Conservation (phyloP, 2,329 filamentous ascomycete species). For the Neofusicoccum kwambonambiense region DNA sequence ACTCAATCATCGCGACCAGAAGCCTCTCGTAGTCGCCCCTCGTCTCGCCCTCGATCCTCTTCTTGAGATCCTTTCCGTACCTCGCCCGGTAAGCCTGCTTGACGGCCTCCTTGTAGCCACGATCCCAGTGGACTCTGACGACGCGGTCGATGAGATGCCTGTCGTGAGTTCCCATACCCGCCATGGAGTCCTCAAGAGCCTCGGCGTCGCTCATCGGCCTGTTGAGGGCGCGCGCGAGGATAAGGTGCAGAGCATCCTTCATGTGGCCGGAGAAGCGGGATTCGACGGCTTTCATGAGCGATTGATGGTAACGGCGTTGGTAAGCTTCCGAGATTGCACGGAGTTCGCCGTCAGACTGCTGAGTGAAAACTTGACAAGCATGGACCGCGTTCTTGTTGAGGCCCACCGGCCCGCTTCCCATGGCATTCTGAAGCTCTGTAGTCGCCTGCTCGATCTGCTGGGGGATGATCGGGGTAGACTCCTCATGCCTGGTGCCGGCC, state of each 20-base stretch:
- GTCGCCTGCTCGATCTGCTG: slow-evolving; percentile 75
- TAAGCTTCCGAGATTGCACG: slow-evolving; percentile 78
- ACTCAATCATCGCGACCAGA: slow-evolving; percentile 64
- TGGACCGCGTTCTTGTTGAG: slow-evolving; percentile 71
- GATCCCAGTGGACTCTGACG: slow-evolving; percentile 81
- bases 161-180: slow-evolving; percentile 84
- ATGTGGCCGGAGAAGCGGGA: slow-evolving; percentile 91
- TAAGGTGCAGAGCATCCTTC: slow-evolving; percentile 76
- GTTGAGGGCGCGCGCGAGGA: slow-evolving; percentile 74
- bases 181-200: slow-evolving; percentile 83
- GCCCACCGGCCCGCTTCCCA: slow-evolving; percentile 50
- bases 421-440: slow-evolving; percentile 69
- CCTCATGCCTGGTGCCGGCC: slow-evolving; percentile 71
- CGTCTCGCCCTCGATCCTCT: slow-evolving; percentile 76
- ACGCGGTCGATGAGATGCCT: slow-evolving; percentile 73
- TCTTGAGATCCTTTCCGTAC: slow-evolving; percentile 66
- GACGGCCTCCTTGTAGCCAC: slow-evolving; percentile 69
- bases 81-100: slow-evolving; percentile 73
- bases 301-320: slow-evolving; percentile 67
- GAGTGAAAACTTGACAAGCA: slow-evolving; percentile 75
- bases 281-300: slow-evolving; percentile 71
- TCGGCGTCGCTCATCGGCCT: slow-evolving; percentile 80
- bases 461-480: slow-evolving; percentile 70
- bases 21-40: slow-evolving; percentile 78
- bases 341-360: slow-evolving; percentile 77